Evolutionary conservation across 2,329 filamentous ascomycete species (phyloP), one percentile per base, ranked within the genome.

Genomic region (Trichoderma sp.): DNA sequence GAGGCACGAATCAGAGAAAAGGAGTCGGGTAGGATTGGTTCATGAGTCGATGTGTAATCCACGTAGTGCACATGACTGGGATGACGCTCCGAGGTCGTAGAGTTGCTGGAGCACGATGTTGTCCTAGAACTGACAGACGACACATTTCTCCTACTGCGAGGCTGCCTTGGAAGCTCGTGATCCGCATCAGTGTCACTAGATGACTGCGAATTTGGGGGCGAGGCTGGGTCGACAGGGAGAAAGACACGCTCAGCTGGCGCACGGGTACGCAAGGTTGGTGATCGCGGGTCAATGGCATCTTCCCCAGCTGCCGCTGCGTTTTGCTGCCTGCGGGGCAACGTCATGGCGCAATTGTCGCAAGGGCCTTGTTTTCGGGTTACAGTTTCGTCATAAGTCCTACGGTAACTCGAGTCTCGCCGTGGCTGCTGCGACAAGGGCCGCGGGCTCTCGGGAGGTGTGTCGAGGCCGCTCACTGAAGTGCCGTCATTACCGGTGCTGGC

Each of bases 331-430:
- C 76, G 77, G 0, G 90, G 90, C 8, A 92, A 80, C 0, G 89
- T 92, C 76, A 92, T 85, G 72, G 90, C 89, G 78, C 90, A 92
- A 79, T 91, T 92, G 73, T 91, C 88, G 78, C 90, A 92, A 26
- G 90, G 89, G 8, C 86, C 88, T 67, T 89, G 88, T 72, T 87
- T 86, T 78, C 87, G 88, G 57, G 87, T 90, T 30, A 89, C 89
- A n/a, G 87, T 87, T 73, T 91, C 89, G 75, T 91, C 89, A 74
- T 91, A 91, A 0, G 89, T 91, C 76, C 86, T 86, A 72, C 85
- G 84, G 75, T 90, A 91, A 77, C 86, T 87, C 28, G 88, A 88
- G 73, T 90, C 88, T 72, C 86, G 85, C 39, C 86, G 84, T 18
- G 80, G 75, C 51, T 81, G 80, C 56, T 80, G 80, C 67, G 78